A percentile compares a stretch with the other conserved stretches of the same genome.
Evolutionary conservation across 2,329 filamentous ascomycete species (phyloP).

Genomic region (Colletotrichum sp.): DNA sequence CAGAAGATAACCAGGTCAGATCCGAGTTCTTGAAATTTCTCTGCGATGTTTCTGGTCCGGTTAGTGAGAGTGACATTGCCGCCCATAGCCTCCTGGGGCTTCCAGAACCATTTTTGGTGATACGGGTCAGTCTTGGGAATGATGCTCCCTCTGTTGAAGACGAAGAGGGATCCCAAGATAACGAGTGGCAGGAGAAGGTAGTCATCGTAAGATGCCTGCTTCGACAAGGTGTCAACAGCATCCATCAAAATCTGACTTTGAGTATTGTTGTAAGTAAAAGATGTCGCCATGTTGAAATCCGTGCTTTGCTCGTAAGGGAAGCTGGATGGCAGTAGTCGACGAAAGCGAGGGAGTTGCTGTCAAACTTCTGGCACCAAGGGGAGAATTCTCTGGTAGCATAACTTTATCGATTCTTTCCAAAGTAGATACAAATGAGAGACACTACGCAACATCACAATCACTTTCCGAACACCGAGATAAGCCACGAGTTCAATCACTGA

Average conservation of each 20-base stretch:
- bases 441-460: neutral
- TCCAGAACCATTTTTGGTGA: neutral
- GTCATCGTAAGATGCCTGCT: neutral
- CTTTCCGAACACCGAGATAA: neutral
- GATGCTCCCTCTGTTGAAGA: neutral
- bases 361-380: neutral
- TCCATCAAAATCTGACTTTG: neutral
- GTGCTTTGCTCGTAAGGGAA: neutral
- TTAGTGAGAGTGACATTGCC: neutral
- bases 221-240: neutral
- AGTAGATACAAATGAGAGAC: accelerated
- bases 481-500: neutral
- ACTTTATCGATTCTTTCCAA: neutral
- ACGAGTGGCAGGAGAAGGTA: neutral
- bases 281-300: neutral
- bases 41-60: neutral
- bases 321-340: neutral
- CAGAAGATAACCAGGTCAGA: neutral
- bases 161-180: neutral
- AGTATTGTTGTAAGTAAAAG: neutral
- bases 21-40: neutral
- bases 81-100: neutral
- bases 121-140: neutral
- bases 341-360: neutral
- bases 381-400: neutral